phyloP scores from a whole-genome alignment of 257 asterid species.

The Coffea eugenioides region DNA sequence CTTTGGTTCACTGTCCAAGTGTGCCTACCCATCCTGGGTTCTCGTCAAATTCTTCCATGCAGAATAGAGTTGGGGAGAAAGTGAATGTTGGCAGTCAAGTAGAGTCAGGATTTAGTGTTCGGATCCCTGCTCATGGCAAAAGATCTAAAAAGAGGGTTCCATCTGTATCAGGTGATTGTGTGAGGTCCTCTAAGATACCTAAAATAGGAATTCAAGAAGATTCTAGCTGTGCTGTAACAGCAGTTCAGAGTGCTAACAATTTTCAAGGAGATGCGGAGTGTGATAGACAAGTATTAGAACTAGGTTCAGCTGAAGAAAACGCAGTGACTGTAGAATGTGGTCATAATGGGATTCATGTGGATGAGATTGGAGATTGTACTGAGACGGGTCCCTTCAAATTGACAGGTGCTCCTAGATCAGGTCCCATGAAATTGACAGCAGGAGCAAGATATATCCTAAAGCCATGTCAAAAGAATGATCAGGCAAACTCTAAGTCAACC shows the following conservation, averaged over 20 bases:
- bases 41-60: conserved; percentile 25
- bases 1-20: conserved; percentile 19
- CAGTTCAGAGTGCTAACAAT: conserved; percentile 17
- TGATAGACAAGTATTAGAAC: conserved; percentile 20
- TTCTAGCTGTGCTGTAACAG: conserved; percentile 20
- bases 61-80: conserved; percentile 25
- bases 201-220: conserved; percentile 31
- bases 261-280: conserved; percentile 20
- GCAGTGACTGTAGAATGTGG: conserved; percentile 21
- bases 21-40: conserved; percentile 32
- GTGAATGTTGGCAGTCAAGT: conserved; percentile 25
- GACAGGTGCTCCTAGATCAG: conserved; percentile 29
- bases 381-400: conserved; percentile 16
- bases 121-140: conserved; percentile 28
- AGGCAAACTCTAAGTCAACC: conserved; percentile 24
- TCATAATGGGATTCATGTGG: conserved; percentile 20
- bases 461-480: conserved; percentile 36
- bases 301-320: conserved; percentile 25
- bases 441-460: conserved; percentile 46
- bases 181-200: conserved; percentile 35
- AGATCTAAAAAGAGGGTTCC: conserved; percentile 35
- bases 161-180: conserved; percentile 29
- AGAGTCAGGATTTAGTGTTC: conserved; percentile 19
- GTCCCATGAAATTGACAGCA: conserved; percentile 39
- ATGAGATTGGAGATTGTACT: conserved; percentile 15